These are phyloP conservation scores for Fraxinus sp. DNA, from an alignment of 305 asterid species.

Conservation along the genomic window DNA sequence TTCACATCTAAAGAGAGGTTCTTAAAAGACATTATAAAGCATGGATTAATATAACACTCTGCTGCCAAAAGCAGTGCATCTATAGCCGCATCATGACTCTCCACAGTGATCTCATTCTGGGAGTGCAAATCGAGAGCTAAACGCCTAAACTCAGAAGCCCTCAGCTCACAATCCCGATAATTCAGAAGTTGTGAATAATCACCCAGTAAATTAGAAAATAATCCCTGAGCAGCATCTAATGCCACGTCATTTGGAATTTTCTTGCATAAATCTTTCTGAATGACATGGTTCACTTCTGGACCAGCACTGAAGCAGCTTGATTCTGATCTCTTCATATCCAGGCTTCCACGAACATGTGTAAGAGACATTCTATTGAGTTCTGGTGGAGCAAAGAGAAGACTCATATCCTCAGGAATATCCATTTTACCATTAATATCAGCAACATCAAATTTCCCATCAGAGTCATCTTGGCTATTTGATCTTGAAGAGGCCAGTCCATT, in stretches of 20 bases:
- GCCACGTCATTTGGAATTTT: conserved; percentile 33
- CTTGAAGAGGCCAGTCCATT: conserved; percentile 47
- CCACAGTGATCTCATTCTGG: conserved; percentile 57
- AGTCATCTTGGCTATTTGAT: conserved; percentile 55
- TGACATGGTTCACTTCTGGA: conserved; percentile 34
- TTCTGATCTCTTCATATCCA: conserved; percentile 45
- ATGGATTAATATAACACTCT: conserved; percentile 89
- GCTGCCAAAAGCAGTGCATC: conserved; percentile 98
- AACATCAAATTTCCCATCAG: conserved; percentile 57
- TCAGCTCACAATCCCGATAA: conserved; percentile 77
- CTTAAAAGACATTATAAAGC: conserved; percentile 62
- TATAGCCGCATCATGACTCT: conserved; percentile 76
- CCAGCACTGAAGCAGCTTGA: conserved; percentile 37
- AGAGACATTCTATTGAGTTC: conserved; percentile 69
- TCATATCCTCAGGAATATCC: conserved; percentile 72
- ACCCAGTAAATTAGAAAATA: conserved; percentile 51
- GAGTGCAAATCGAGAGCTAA: conserved; percentile 79
- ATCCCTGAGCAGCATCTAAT: conserved; percentile 37
- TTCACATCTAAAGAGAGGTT: conserved; percentile 40
- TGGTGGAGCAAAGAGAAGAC: conserved; percentile 85
- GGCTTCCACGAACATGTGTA: conserved; percentile 46
- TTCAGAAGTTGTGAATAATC: conserved; percentile 81
- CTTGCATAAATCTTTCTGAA: conserved; percentile 31
- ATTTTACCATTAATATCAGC: conserved; percentile 46
- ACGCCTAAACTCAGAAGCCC: conserved; percentile 91